Percentiles rank a stretch among this genome's conserved stretches.
phyloP scores from a whole-genome alignment of 768 basidiomycete species.

The Cyclocybe cylindracea region DNA sequence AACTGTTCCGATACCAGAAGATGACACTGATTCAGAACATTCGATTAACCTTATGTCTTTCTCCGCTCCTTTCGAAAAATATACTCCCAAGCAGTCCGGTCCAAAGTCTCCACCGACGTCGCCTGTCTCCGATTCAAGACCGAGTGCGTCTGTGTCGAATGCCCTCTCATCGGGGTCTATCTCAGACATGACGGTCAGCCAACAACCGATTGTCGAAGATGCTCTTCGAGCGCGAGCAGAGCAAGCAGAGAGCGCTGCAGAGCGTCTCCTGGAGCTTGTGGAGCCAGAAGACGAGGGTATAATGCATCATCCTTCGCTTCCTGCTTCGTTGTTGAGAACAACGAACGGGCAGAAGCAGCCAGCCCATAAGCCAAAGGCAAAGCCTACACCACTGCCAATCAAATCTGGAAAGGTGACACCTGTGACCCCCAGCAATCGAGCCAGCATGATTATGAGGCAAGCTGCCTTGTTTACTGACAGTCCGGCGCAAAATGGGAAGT shows the following conservation, averaged over 20 bases:
- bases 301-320: slow-evolving; percentile 50
- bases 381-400: slow-evolving; percentile 35
- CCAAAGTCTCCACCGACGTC: slow-evolving; percentile 50
- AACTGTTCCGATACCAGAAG: slow-evolving; percentile 73
- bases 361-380: slow-evolving; percentile 42
- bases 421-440: slow-evolving; percentile 65
- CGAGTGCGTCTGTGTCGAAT: slow-evolving; percentile 53
- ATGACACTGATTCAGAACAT: slow-evolving; percentile 68
- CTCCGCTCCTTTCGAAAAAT: slow-evolving; percentile 64
- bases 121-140: slow-evolving; percentile 54
- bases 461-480: slow-evolving; percentile 84
- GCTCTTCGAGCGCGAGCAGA: slow-evolving; percentile 84
- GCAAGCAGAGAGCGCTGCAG: slow-evolving; percentile 92
- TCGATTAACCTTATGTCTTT: slow-evolving; percentile 71
- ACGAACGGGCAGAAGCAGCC: slow-evolving; percentile 33
- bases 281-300: slow-evolving; percentile 70
- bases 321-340: slow-evolving; percentile 52
- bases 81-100: slow-evolving; percentile 29
- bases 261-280: slow-evolving; percentile 82
- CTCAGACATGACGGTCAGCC: slow-evolving; percentile 28
- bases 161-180: slow-evolving; percentile 60
- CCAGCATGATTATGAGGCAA: slow-evolving; percentile 62
- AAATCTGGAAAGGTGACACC: slow-evolving; percentile 40
- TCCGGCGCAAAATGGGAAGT: slow-evolving; percentile 55
- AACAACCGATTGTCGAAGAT: slow-evolving; percentile 72